Evolutionary conservation across 1,139 yeast genomes (phyloP).

Genomic region (Zygosaccharomyces sapae): DNA sequence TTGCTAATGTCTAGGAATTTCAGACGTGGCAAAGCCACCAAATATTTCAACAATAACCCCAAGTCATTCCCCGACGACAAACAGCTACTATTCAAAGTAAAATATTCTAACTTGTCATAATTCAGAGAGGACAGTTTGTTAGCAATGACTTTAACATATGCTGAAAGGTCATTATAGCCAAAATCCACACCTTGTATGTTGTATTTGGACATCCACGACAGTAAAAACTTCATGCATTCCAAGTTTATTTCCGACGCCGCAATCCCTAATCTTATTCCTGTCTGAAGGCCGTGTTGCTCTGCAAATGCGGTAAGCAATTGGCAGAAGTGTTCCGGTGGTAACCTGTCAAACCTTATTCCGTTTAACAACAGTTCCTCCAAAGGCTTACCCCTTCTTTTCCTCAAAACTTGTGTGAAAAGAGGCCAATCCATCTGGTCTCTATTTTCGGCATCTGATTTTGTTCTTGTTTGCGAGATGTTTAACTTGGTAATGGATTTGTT

Average conservation of each 20-base stretch:
- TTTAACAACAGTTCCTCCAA: constrained; percentile 78
- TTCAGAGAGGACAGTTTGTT: constrained; percentile 29
- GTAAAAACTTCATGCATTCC: constrained; percentile 53
- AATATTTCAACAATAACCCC: constrained; percentile 48
- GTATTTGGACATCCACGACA: constrained; percentile 58
- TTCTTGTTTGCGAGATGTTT: constrained; percentile 75
- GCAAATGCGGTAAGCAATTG: constrained; percentile 42
- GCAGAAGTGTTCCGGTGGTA: constrained; percentile 47
- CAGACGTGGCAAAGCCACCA: constrained; percentile 52
- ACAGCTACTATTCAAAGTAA: constrained; percentile 69
- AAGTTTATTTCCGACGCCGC: constrained; percentile 64
- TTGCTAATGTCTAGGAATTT: constrained; percentile 75
- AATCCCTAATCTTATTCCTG: constrained; percentile 68
- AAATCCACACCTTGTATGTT: constrained; percentile 75
- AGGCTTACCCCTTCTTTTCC: constrained; percentile 52
- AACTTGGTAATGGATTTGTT: constrained; percentile 59
- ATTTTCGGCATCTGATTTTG: constrained; percentile 49
- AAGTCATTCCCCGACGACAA: constrained; percentile 53
- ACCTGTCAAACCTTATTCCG: constrained; percentile 56
- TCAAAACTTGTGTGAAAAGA: constrained; percentile 56
- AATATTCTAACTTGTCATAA: constrained; percentile 41
- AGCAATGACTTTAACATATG: constrained; percentile 45
- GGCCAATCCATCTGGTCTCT: constrained; percentile 78
- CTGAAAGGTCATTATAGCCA: constrained; percentile 70
- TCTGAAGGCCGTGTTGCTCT: constrained; percentile 28